Evolutionary conservation across 148 eudicot genomes (phyloP).

Genomic region (Beta vulgaris): DNA sequence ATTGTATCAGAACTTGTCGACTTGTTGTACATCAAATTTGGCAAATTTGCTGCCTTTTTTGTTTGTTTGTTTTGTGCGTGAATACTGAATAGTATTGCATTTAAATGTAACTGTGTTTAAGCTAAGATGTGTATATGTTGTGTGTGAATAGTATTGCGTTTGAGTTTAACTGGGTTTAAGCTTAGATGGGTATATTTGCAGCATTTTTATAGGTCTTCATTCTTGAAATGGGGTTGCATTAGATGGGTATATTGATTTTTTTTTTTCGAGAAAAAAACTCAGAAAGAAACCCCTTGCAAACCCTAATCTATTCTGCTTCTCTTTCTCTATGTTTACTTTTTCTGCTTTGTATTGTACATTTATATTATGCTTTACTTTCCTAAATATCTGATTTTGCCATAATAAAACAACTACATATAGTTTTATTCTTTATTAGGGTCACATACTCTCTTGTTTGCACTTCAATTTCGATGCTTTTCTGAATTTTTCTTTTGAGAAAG

Average conservation of each 20-base stretch:
- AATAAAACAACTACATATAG: neutral
- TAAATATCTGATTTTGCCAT: neutral
- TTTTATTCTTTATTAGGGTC: neutral
- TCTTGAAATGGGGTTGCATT: neutral
- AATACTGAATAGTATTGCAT: too few species aligned
- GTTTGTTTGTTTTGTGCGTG: too few species aligned
- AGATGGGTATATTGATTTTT: too few species aligned
- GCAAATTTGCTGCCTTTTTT: too few species aligned
- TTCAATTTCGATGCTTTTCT: neutral
- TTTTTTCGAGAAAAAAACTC: too few species aligned
- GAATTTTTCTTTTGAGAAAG: neutral
- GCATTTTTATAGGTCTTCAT: neutral
- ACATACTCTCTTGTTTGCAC: neutral
- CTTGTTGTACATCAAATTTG: neutral
- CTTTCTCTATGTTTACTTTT: too few species aligned
- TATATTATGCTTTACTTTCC: neutral
- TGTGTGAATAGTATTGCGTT: neutral
- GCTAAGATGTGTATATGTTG: too few species aligned
- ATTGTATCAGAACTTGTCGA: too few species aligned
- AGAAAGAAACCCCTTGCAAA: too few species aligned
- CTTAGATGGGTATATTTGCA: neutral
- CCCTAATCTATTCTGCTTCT: too few species aligned
- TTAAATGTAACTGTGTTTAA: too few species aligned
- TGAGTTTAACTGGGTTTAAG: neutral
- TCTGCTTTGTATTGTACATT: too few species aligned